phyloP scores from a whole-genome alignment of 352 stramenopile genomes.

The Phytophthora hybrid region DNA sequence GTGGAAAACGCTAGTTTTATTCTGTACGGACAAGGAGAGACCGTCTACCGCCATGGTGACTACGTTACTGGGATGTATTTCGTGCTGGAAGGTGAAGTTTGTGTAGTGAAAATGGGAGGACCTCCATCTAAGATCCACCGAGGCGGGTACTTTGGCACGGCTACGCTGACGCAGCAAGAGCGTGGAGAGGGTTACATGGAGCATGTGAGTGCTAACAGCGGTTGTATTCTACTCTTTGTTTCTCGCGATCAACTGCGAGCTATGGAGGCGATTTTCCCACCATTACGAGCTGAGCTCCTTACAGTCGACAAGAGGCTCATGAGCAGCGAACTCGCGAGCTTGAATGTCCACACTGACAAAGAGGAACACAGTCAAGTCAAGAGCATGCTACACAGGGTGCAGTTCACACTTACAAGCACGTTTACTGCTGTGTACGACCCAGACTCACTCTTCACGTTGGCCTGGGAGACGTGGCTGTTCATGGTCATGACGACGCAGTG shows the following conservation, averaged over 20 bases:
- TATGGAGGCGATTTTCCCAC: slow-evolving; percentile 1
- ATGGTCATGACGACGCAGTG: slow-evolving; percentile 2
- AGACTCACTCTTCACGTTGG: background rate
- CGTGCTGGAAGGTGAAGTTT: slow-evolving; percentile 56
- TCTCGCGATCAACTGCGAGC: background rate
- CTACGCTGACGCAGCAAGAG: slow-evolving; percentile 43
- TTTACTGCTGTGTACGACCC: background rate
- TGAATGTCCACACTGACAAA: background rate
- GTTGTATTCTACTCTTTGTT: background rate
- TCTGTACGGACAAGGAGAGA: slow-evolving; percentile 60
- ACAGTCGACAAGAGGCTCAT: background rate
- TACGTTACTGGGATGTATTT: slow-evolving; percentile 58
- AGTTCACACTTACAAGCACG: background rate
- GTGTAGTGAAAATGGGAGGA: slow-evolving; percentile 33
- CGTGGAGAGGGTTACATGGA: slow-evolving; percentile 52
- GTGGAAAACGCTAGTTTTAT: slow-evolving; percentile 53
- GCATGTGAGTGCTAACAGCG: slow-evolving; percentile 29
- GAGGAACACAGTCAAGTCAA: background rate
- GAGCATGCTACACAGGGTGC: background rate
- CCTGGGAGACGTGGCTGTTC: slow-evolving; percentile 3
- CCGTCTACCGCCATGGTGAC: slow-evolving; percentile 55
- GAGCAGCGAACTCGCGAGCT: background rate
- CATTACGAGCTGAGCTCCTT: background rate
- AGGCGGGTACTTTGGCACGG: slow-evolving; percentile 54
- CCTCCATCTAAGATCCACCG: slow-evolving; percentile 31